These are phyloP conservation scores for Arctium minus DNA, from an alignment of 129 eudicot genomes.

Conservation along the genomic window DNA sequence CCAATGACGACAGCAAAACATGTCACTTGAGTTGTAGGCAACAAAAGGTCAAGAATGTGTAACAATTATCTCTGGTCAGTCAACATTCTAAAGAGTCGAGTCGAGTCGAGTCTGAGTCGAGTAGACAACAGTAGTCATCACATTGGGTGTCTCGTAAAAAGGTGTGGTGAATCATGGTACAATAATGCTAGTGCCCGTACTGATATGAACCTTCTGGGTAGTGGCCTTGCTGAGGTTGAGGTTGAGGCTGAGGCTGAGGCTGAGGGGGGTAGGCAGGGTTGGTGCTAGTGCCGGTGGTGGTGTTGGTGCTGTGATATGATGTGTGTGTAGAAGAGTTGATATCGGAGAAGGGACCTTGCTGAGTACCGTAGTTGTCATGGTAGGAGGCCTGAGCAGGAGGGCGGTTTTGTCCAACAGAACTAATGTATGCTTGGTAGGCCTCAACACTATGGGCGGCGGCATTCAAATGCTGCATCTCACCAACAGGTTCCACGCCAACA, in stretches of 20 bases:
- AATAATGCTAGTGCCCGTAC: slow-evolving; percentile 33
- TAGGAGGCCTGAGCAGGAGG: slow-evolving; percentile 29
- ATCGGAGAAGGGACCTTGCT: slow-evolving; percentile 38
- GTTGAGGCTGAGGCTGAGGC: slow-evolving; percentile 3
- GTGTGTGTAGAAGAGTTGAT: slow-evolving; percentile 34
- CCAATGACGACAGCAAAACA: slow-evolving; percentile 3
- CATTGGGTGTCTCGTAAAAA: slow-evolving; percentile 18
- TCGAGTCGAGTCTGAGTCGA: background rate
- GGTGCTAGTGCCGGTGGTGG: slow-evolving; percentile 2
- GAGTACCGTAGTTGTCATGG: slow-evolving; percentile 40
- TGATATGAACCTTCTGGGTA: slow-evolving; percentile 51
- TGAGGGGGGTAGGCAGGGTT: slow-evolving; percentile 35
- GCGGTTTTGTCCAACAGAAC: slow-evolving; percentile 35
- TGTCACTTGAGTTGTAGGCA: slow-evolving; percentile 22
- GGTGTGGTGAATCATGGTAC: slow-evolving; percentile 37
- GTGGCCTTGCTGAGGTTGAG: slow-evolving; percentile 30
- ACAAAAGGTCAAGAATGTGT: slow-evolving; percentile 14
- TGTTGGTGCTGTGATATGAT: slow-evolving; percentile 33
- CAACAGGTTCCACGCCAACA: slow-evolving; percentile 33
- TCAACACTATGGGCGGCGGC: slow-evolving; percentile 20
- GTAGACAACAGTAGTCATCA: slow-evolving; percentile 11
- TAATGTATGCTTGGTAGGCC: slow-evolving; percentile 23
- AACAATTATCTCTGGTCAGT: slow-evolving; percentile 11
- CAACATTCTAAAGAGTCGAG: slow-evolving; percentile 26
- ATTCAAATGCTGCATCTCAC: slow-evolving; percentile 39